Evolutionary conservation across 176 grass and related monocot genomes (phyloP).

Genomic region (Aegilops tauschii): DNA sequence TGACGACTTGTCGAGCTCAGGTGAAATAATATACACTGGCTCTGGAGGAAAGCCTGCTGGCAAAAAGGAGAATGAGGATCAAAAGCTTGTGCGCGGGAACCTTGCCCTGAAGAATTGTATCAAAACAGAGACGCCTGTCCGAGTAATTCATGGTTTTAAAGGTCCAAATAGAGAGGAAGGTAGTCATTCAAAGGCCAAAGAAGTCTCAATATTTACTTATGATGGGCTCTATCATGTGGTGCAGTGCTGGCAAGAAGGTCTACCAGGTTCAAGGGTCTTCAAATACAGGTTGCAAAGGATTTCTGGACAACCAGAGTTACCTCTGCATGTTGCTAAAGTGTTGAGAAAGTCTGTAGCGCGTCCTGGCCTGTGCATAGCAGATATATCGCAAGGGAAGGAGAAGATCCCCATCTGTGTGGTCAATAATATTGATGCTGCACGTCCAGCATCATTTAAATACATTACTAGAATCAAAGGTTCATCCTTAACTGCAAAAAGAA

Average conservation of each 20-base stretch:
- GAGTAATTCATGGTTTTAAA: constrained; percentile 74
- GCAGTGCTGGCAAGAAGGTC: constrained; percentile 32
- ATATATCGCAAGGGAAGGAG: constrained; percentile 69
- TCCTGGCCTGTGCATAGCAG: constrained; percentile 39
- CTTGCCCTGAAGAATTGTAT: constrained; percentile 70
- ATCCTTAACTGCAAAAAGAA: constrained; percentile 19
- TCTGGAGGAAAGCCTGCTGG: constrained; percentile 61
- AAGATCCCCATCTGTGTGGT: constrained; percentile 51
- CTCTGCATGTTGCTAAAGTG: constrained; percentile 43
- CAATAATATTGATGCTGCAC: constrained; percentile 56
- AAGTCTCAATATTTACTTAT: constrained; percentile 59
- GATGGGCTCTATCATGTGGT: constrained; percentile 69
- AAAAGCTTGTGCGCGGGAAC: constrained; percentile 67
- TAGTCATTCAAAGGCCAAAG: constrained; percentile 35
- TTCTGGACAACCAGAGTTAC: constrained; percentile 59
- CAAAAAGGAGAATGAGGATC: constrained; percentile 54
- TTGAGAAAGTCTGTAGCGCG: constrained; percentile 36
- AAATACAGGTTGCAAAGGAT: constrained; percentile 57
- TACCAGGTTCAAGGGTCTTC: constrained; percentile 42
- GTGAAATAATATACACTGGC: constrained; percentile 79
- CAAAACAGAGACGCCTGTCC: constrained; percentile 47
- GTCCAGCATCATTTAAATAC: constrained; percentile 48
- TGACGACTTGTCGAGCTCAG: constrained; percentile 58
- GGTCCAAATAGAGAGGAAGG: constrained; percentile 16
- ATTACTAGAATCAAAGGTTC: constrained; percentile 50